phyloP scores from a whole-genome alignment of 495 filamentous ascomycete species.

The Penicilliopsis zonata region DNA sequence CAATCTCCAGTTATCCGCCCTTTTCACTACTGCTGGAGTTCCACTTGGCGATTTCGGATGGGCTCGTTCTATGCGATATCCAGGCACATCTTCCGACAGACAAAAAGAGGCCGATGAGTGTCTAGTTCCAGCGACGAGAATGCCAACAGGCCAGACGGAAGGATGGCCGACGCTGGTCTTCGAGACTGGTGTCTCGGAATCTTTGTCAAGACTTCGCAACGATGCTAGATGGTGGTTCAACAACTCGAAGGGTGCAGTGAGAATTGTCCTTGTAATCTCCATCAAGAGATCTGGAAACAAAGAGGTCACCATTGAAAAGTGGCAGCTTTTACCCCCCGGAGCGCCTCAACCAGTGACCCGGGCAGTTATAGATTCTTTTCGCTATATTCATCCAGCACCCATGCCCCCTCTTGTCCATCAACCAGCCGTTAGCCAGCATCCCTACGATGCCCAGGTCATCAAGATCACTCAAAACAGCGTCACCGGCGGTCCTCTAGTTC shows the following conservation, averaged over 20 bases:
- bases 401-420: neutral
- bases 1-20: neutral
- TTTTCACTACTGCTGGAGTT: neutral
- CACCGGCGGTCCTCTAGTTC: neutral
- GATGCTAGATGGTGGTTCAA: conserved; percentile 20
- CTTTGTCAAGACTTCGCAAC: conserved; percentile 8
- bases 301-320: conserved; percentile 13
- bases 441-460: neutral
- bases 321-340: conserved; percentile 8
- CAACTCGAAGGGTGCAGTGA: conserved; percentile 15
- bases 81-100: neutral
- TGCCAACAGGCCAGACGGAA: neutral
- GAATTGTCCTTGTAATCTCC: conserved; percentile 15
- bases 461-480: neutral
- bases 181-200: conserved; percentile 15
- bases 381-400: neutral
- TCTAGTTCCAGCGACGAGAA: neutral
- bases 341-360: neutral
- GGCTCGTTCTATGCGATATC: neutral
- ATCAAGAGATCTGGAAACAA: conserved; percentile 6
- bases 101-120: neutral
- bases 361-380: neutral
- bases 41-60: neutral
- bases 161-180: conserved; percentile 21
- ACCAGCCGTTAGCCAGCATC: neutral